phyloP scores from a whole-genome alignment of 2,329 filamentous ascomycete species.

The Paraconiothyrium brasiliense region DNA sequence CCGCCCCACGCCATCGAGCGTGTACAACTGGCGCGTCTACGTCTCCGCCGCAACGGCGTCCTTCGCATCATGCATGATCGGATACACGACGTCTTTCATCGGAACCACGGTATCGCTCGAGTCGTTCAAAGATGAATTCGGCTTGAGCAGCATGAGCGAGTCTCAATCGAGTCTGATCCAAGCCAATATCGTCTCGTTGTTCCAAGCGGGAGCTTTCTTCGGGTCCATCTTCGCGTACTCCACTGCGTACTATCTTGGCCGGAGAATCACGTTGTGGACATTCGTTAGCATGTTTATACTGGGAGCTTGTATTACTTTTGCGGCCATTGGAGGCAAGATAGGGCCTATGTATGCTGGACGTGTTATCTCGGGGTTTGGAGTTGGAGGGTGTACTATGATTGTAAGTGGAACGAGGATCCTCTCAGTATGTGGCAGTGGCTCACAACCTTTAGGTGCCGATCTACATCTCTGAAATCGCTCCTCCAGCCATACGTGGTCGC shows the following conservation, averaged over 20 bases:
- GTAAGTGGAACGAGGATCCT: background rate
- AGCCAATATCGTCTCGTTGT: conserved; percentile 3
- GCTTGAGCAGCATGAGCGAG: background rate
- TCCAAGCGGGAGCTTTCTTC: conserved; percentile 3
- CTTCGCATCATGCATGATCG: conserved; percentile 9
- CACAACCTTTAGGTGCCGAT: background rate
- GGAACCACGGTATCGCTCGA: background rate
- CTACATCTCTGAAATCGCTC: conserved; percentile 6
- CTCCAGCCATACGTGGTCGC: conserved; percentile 60
- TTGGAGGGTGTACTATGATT: conserved; percentile 6
- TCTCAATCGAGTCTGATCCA: background rate
- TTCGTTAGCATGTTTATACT: conserved; percentile 5
- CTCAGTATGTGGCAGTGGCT: background rate
- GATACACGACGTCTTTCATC: conserved; percentile 8
- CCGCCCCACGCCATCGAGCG: conserved; percentile 1
- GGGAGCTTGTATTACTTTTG: background rate
- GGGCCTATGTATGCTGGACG: conserved; percentile 10
- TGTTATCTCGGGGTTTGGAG: conserved; percentile 1
- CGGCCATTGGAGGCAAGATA: background rate
- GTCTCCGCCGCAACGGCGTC: conserved; percentile 8
- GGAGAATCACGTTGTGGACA: conserved; percentile 1
- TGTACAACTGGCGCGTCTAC: conserved; percentile 5
- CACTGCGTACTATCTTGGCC: background rate
- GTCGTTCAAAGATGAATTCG: conserved; percentile 9
- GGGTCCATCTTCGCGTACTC: conserved; percentile 9